Evolutionary conservation across 2,329 filamentous ascomycete genomes (phyloP).

Genomic region (Beauveria sp.): DNA sequence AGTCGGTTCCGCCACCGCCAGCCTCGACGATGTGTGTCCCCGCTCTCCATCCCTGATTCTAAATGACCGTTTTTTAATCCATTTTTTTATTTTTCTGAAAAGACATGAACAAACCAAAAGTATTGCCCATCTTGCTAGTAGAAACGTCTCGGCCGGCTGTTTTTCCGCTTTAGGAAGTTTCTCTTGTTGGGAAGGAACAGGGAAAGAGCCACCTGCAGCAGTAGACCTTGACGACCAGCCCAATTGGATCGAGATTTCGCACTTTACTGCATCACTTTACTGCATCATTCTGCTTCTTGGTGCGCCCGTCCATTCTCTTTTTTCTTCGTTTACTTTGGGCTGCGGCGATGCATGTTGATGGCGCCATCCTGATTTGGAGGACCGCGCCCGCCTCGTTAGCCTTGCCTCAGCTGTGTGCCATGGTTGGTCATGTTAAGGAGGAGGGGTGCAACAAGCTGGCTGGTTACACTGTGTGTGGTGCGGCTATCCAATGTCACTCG

Average conservation of each 20-base stretch:
- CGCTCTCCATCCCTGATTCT: not conserved
- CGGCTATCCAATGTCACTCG: not conserved
- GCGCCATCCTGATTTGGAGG: not conserved
- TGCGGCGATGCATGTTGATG: not conserved
- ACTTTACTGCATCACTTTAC: no score
- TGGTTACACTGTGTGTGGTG: not conserved
- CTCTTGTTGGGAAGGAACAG: not conserved
- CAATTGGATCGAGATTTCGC: not conserved
- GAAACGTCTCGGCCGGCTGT: not conserved
- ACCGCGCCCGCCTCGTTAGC: not conserved
- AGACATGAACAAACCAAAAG: not conserved
- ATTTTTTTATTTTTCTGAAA: not conserved
- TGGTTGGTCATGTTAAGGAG: not conserved
- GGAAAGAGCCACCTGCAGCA: not conserved
- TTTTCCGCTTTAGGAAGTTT: conserved; percentile 2
- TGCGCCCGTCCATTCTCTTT: not conserved
- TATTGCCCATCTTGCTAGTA: not conserved
- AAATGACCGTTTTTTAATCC: not conserved
- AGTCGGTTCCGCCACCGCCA: not conserved
- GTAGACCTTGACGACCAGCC: not conserved
- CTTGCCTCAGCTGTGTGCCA: conserved; percentile 1
- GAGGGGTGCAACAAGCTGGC: not conserved
- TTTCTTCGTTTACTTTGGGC: not conserved
- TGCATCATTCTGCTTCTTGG: no score
- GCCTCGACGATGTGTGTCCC: not conserved